Base-by-base conservation (phyloP, 2,329 filamentous ascomycete species). In the Colletotrichum sp. region DNA sequence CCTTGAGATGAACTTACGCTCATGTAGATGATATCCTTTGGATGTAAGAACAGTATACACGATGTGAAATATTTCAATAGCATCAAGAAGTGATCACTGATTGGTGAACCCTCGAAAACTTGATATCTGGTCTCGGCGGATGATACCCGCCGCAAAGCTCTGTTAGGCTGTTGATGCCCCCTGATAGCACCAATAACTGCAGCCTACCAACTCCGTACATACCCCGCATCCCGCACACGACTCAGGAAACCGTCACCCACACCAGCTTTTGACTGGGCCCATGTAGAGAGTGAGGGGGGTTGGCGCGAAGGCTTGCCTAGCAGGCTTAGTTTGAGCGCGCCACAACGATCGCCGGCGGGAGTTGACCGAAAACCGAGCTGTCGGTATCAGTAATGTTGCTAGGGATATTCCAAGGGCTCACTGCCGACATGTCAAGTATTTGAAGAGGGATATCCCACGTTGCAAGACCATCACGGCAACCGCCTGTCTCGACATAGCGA, bases 251-350 rank as follows among this genome's bases (percentile, higher is more conserved):
- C 28, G 30, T 63, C 57, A 68, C 10, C 43, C 32, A 26, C 13
- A 28, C 63, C 13, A 24, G 16, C n/a, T 21, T 30, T n/a, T 64
- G 58, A 58, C 58, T 52, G 52, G 34, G 36, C 32, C 68, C 15
- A n/a, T 5, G 52, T 13, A 32, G 32, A 21, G 15, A 21, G 57
- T n/a, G 8, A 15, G 21, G 36, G 36, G 16, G 13, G 6, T 15
- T 38, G 26, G 63, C 21, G 69, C 68, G 55, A 64, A 67, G 21
- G 68, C 68, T 64, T 75, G 72, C 61, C 32, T 16, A 24, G 38
- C 15, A 2, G 16, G 32, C 26, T 30, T 16, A 38, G 38, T 28
- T 12, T 48, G 26, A n/a, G 30, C 18, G 38, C 38, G 52, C 38
- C 61, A 43, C 30, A 28, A 67, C 16, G 32, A 72, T 67, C 63